These are phyloP conservation scores for Lathyrus sativus DNA, from an alignment of 306 rosid species.

Conservation along the genomic window DNA sequence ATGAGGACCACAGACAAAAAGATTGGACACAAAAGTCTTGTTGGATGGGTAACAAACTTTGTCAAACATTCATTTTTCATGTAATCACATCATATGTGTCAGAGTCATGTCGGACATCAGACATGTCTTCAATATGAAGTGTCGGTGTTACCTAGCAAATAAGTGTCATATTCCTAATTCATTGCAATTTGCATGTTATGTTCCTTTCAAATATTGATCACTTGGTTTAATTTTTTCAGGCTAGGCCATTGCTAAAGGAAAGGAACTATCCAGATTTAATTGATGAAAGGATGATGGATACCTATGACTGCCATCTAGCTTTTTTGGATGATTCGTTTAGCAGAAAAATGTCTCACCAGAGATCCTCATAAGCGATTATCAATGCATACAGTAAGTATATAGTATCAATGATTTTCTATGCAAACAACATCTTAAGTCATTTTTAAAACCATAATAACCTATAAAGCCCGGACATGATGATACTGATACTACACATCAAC, in stretches of 20 bases:
- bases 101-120: background rate
- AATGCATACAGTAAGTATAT: conserved; percentile 52
- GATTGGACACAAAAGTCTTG: conserved; percentile 67
- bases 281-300: conserved; percentile 57
- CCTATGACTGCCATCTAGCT: conserved; percentile 71
- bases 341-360: conserved; percentile 64
- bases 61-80: background rate
- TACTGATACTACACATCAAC: too few relatives aligned
- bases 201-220: background rate
- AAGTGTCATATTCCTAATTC: background rate
- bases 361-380: conserved; percentile 63
- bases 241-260: conserved; percentile 75
- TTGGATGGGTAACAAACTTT: conserved; percentile 73
- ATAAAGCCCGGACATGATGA: too few relatives aligned
- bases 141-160: background rate
- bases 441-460: background rate
- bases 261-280: conserved; percentile 70
- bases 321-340: conserved; percentile 68
- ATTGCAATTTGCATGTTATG: conserved; percentile 1
- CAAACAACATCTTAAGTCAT: background rate
- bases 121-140: background rate
- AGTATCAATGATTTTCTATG: background rate
- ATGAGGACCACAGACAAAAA: conserved; percentile 64
- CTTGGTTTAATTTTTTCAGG: conserved; percentile 46
- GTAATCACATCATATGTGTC: background rate